A percentile compares a stretch with the other conserved stretches of the same genome.
Conservation (phyloP, 2,329 filamentous ascomycete species). For the Fusarium xyrophilum region DNA sequence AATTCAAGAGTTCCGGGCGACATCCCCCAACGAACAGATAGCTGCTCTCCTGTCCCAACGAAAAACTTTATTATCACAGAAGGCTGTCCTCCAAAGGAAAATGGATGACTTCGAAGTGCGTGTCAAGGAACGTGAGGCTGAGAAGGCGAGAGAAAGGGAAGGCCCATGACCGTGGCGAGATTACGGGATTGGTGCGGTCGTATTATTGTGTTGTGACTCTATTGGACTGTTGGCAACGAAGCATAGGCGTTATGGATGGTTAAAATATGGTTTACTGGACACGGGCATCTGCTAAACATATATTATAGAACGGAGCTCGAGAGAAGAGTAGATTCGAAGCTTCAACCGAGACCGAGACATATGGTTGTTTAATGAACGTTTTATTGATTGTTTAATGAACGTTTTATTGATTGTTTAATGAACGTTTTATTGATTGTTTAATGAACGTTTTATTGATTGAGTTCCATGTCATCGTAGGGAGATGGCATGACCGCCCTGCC, state of each 20-base stretch:
- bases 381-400: slow-evolving; percentile 30
- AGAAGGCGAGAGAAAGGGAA: slow-evolving; percentile 35
- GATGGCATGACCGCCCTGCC: slow-evolving; percentile 1
- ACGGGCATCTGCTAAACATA: not conserved
- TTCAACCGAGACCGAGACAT: not conserved
- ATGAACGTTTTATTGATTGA: slow-evolving; percentile 22
- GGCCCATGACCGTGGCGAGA: not conserved
- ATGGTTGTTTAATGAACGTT: slow-evolving; percentile 5
- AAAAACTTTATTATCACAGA: slow-evolving; percentile 49
- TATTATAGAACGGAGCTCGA: not conserved
- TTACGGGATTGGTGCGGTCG: not conserved
- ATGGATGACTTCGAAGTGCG: slow-evolving; percentile 50
- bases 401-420: slow-evolving; percentile 21
- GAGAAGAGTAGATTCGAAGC: not conserved
- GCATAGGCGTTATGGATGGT: slow-evolving; percentile 18
- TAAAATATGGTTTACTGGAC: not conserved
- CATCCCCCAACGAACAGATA: slow-evolving; percentile 54
- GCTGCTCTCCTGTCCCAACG: slow-evolving; percentile 53
- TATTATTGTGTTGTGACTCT: slow-evolving; percentile 25
- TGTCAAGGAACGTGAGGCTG: slow-evolving; percentile 48
- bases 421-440: slow-evolving; percentile 4
- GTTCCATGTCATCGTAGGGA: slow-evolving; percentile 19
- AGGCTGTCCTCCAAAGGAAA: slow-evolving; percentile 51
- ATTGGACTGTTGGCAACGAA: not conserved
- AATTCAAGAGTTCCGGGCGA: slow-evolving; percentile 49